Conservation (phyloP, 129 eudicot species). For the Glebionis coronaria region DNA sequence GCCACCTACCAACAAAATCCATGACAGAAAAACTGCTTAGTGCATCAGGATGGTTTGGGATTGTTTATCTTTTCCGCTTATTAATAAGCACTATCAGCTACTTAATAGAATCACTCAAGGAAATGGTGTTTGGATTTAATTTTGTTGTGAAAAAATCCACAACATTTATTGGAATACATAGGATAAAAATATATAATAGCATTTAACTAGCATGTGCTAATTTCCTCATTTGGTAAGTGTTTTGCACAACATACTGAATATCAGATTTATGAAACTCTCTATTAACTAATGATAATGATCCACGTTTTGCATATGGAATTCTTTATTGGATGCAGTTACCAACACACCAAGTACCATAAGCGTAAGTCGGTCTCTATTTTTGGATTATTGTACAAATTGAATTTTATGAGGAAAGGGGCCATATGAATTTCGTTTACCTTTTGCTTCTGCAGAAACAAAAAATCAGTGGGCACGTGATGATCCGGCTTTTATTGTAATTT, state of each 20-base stretch:
- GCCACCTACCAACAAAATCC: too few species aligned
- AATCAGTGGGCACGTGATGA: conserved; percentile 99
- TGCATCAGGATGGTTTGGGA: too few species aligned
- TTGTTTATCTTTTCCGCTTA: too few species aligned
- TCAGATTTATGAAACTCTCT: conserved; percentile 25
- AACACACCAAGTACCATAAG: conserved; percentile 97
- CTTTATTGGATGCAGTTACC: conserved; percentile 68
- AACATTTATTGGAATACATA: too few species aligned
- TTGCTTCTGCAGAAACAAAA: conserved; percentile 79
- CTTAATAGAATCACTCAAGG: too few species aligned
- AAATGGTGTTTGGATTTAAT: too few species aligned
- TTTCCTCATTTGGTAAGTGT: neutral
- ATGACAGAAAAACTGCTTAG: too few species aligned
- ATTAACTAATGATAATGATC: conserved; percentile 18
- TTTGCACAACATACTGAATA: conserved; percentile 8
- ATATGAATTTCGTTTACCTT: neutral
- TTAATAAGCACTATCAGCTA: too few species aligned
- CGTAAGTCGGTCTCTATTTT: conserved; percentile 56
- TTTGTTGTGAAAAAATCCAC: too few species aligned
- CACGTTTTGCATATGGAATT: conserved; percentile 52
- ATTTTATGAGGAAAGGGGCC: neutral
- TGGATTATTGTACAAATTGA: neutral
- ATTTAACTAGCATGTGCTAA: conserved; percentile 16
- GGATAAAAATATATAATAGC: neutral
- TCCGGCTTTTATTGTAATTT: conserved; percentile 96